These are phyloP conservation scores for Termitomyces bulborhizus DNA, from an alignment of 768 basidiomycete species.

Conservation along the genomic window DNA sequence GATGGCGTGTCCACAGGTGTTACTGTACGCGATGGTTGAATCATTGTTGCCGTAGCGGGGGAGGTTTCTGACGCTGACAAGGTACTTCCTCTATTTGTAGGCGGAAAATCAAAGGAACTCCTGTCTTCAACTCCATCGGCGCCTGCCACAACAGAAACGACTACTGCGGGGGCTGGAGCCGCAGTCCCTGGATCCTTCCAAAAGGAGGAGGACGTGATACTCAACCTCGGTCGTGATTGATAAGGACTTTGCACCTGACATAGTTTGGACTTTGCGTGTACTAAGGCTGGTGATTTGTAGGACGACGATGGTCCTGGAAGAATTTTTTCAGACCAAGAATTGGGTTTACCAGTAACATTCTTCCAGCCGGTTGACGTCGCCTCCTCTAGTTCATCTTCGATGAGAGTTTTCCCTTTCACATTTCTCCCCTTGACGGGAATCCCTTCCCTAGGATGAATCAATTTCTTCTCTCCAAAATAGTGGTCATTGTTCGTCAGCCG, in stretches of 20 bases:
- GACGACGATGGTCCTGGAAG: conserved; percentile 30
- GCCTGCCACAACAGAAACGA: conserved; percentile 43
- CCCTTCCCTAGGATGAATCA: conserved; percentile 18
- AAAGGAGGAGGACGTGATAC: conserved; percentile 28
- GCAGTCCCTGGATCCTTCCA: conserved; percentile 50
- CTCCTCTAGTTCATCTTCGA: conserved; percentile 25
- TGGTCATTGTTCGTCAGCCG: neutral
- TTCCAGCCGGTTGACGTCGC: conserved; percentile 35
- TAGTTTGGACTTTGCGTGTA: conserved; percentile 26
- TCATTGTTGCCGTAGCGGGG: conserved; percentile 32
- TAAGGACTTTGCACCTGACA: conserved; percentile 17
- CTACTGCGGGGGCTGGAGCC: conserved; percentile 47
- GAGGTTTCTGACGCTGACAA: conserved; percentile 29
- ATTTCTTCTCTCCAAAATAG: conserved; percentile 8
- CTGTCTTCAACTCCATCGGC: conserved; percentile 34
- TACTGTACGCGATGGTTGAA: conserved; percentile 33
- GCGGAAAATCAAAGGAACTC: conserved; percentile 27
- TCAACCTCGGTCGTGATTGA: conserved; percentile 33
- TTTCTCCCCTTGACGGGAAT: conserved; percentile 26
- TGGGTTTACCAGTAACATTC: conserved; percentile 20
- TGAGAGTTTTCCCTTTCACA: conserved; percentile 24
- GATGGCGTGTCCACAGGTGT: conserved; percentile 20
- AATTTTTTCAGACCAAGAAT: conserved; percentile 34
- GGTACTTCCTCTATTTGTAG: conserved; percentile 20
- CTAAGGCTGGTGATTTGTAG: conserved; percentile 27